Evolutionary conservation across 306 rosid species (phyloP).

Genomic region (Luffa acutangula): DNA sequence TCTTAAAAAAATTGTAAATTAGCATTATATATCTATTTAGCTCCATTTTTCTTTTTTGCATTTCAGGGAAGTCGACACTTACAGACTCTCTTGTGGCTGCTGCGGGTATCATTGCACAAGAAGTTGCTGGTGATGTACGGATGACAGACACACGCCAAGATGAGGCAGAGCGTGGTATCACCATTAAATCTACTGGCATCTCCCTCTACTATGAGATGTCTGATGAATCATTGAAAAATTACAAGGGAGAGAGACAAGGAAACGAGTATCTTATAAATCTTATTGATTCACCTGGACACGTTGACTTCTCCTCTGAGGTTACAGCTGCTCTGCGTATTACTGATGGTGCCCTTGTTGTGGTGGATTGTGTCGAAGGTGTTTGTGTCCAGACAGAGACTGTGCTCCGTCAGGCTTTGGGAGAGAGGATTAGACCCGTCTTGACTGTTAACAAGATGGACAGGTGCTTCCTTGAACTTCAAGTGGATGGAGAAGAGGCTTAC

Average conservation of each 20-base stretch:
- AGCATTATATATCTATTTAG: not conserved
- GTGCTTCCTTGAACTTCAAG: constrained; percentile 92
- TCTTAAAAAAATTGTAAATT: not conserved
- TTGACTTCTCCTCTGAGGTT: constrained; percentile 88
- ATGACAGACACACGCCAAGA: constrained; percentile 89
- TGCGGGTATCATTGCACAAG: constrained; percentile 90
- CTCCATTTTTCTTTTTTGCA: not conserved
- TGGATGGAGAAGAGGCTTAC: constrained; percentile 94
- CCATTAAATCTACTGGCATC: constrained; percentile 86
- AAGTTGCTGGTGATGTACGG: constrained; percentile 88
- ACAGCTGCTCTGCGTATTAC: constrained; percentile 96
- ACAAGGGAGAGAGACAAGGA: constrained; percentile 59
- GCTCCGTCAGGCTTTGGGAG: constrained; percentile 85
- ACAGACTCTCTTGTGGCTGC: constrained; percentile 95
- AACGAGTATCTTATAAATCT: constrained; percentile 92
- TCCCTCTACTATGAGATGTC: constrained; percentile 85
- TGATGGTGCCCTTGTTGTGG: constrained; percentile 90
- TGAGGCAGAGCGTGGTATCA: constrained; percentile 96
- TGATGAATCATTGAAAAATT: constrained; percentile 39
- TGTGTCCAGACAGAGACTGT: constrained; percentile 92
- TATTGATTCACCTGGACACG: constrained; percentile 88
- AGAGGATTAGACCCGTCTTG: constrained; percentile 79
- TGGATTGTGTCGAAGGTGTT: constrained; percentile 86
- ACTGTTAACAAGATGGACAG: constrained; percentile 95
- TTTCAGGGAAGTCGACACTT: constrained; percentile 67